A percentile compares a stretch with the other conserved stretches of the same genome.
Evolutionary conservation across 305 asterid species (phyloP).

Genomic region (Solanum hybrid): DNA sequence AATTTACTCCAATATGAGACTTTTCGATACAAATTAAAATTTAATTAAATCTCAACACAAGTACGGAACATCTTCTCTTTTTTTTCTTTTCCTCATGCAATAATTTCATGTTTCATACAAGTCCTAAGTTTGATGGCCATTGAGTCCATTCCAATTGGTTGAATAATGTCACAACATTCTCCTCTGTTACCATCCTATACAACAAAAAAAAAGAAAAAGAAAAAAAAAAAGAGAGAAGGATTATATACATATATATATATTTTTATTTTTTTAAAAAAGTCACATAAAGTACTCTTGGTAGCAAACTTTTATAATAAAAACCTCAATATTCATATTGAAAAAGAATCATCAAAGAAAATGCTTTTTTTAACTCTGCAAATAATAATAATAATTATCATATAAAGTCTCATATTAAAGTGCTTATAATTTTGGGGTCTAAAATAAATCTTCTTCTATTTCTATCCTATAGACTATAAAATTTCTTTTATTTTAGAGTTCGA

Average conservation of each 20-base stretch:
- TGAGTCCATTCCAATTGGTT: constrained; percentile 24
- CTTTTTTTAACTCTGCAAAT: too few relatives aligned
- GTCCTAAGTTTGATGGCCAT: constrained; percentile 28
- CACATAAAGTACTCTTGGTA: not conserved
- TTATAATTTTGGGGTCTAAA: not conserved
- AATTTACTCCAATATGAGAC: fast-evolving
- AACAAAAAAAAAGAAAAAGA: not conserved
- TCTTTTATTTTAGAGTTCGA: not conserved
- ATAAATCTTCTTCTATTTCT: not conserved
- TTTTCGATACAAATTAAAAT: not conserved
- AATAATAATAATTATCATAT: too few relatives aligned
- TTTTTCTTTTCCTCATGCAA: constrained; percentile 6
- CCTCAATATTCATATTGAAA: not conserved
- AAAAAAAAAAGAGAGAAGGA: not conserved
- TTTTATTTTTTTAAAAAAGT: not conserved
- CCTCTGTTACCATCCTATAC: constrained; percentile 31
- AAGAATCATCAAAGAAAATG: not conserved
- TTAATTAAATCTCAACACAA: not conserved
- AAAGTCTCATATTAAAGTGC: not conserved
- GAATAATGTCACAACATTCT: constrained; percentile 45
- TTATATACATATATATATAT: not conserved
- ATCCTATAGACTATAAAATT: not conserved
- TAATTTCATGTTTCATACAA: constrained; percentile 30
- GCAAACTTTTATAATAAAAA: not conserved
- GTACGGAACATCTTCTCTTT: not conserved